Evolutionary conservation across 352 stramenopile species (phyloP).

Genomic region (Phytophthora citricola): DNA sequence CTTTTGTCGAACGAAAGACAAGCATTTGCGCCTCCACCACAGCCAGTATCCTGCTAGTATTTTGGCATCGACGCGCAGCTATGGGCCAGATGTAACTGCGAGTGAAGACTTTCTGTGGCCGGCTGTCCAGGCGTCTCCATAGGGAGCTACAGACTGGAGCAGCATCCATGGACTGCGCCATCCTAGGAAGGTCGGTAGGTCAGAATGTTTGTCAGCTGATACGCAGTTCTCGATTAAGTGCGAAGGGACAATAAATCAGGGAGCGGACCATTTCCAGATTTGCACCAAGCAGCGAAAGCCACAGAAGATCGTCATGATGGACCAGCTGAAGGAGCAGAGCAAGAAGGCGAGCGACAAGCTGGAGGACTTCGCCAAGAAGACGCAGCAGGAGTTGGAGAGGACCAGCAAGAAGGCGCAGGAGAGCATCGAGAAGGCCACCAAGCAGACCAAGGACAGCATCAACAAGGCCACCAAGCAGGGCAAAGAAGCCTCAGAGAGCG

Average conservation of each 20-base stretch:
- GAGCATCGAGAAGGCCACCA: constrained; percentile 30
- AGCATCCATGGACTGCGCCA: no score
- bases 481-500: constrained; percentile 32
- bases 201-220: constrained; percentile 11
- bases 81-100: not conserved
- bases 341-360: constrained; percentile 48
- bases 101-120: not conserved
- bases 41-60: not conserved
- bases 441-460: constrained; percentile 36
- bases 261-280: constrained; percentile 20
- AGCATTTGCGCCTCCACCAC: not conserved
- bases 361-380: constrained; percentile 37
- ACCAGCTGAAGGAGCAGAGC: constrained; percentile 53
- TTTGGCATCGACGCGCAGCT: no score
- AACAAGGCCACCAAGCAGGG: constrained; percentile 30
- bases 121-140: not conserved
- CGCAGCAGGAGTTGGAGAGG: constrained; percentile 35
- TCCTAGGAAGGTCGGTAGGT: not conserved
- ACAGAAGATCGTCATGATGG: constrained; percentile 43
- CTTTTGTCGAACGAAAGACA: no score
- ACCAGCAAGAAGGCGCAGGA: constrained; percentile 40
- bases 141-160: constrained; percentile 1
- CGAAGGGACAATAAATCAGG: constrained; percentile 7
- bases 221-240: constrained; percentile 4
- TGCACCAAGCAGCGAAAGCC: constrained; percentile 14